A percentile compares a stretch with the other conserved stretches of the same genome.
Evolutionary conservation across 2,329 filamentous ascomycete species (phyloP).

Genomic region (Bipolaris victoriae): DNA sequence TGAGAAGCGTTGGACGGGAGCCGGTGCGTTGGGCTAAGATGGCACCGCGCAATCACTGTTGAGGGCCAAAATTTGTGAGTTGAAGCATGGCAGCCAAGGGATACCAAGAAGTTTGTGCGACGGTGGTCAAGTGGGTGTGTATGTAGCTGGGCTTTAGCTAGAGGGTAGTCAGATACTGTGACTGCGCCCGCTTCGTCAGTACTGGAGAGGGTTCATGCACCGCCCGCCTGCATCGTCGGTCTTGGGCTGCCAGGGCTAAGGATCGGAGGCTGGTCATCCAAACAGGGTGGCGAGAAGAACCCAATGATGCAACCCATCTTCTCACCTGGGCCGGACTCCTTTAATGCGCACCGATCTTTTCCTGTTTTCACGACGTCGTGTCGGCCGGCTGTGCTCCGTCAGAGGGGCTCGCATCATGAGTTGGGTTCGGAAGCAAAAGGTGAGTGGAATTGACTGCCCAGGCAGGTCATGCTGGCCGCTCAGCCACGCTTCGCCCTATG

Average conservation of each 20-base stretch:
- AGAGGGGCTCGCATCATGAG: not conserved
- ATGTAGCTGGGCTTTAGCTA: not conserved
- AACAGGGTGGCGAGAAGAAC: not conserved
- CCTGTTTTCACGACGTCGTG: not conserved
- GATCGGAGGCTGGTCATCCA: not conserved
- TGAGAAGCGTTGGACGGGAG: constrained; percentile 3
- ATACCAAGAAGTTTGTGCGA: constrained; percentile 13
- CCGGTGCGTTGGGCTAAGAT: not conserved
- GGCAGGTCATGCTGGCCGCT: constrained; percentile 12
- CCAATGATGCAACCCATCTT: not conserved
- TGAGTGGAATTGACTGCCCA: not conserved
- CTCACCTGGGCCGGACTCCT: not conserved
- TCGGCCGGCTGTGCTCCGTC: not conserved
- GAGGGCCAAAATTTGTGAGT: constrained; percentile 1
- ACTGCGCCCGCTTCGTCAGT: not conserved
- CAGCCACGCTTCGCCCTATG: constrained; percentile 9
- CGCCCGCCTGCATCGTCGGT: not conserved
- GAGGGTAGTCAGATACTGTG: not conserved
- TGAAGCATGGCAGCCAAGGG: constrained; percentile 15
- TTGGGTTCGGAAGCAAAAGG: not conserved
- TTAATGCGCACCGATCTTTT: not conserved
- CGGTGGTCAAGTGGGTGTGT: not conserved
- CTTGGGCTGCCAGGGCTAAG: not conserved
- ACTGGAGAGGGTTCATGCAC: not conserved
- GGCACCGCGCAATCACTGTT: not conserved